phyloP scores from a whole-genome alignment of 345 rosid genomes.

The Alliaria petiolata region DNA sequence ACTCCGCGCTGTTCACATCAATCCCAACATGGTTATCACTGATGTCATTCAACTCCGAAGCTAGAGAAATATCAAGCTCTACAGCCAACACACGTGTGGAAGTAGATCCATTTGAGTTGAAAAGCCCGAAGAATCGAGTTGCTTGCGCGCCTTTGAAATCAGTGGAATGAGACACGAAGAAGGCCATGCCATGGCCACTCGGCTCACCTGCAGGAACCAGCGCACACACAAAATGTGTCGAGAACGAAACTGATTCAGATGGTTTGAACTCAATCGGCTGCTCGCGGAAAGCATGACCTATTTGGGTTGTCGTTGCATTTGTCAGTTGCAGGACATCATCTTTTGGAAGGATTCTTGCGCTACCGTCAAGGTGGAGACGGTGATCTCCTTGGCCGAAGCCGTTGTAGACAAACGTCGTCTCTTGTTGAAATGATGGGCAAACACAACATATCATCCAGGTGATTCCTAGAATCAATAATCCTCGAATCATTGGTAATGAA shows the following conservation, averaged over 20 bases:
- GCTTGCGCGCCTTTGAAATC: constrained; percentile 13
- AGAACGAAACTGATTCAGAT: constrained; percentile 36
- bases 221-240: constrained; percentile 40
- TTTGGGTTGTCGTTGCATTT: constrained; percentile 28
- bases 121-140: constrained; percentile 43
- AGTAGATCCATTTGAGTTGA: constrained; percentile 31
- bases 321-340: constrained; percentile 49
- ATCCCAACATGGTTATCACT: constrained; percentile 61
- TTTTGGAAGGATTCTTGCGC: constrained; percentile 33
- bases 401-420: constrained; percentile 36
- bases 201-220: constrained; percentile 23
- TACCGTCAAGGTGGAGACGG: constrained; percentile 24
- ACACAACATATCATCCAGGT: constrained; percentile 10
- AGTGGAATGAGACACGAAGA: constrained; percentile 32
- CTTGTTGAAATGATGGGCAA: constrained; percentile 23
- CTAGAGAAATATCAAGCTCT: constrained; percentile 50
- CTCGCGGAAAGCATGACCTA: constrained; percentile 44
- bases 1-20: constrained; percentile 43
- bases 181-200: constrained; percentile 49
- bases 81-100: constrained; percentile 51
- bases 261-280: constrained; percentile 37
- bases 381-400: constrained; percentile 35
- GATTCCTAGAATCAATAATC: constrained; percentile 6
- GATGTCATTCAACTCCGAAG: constrained; percentile 42
- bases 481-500: constrained; percentile 26